These are phyloP conservation scores for Tolypocladium pustulatum DNA, from an alignment of 2,329 filamentous ascomycete species.

Conservation along the genomic window DNA sequence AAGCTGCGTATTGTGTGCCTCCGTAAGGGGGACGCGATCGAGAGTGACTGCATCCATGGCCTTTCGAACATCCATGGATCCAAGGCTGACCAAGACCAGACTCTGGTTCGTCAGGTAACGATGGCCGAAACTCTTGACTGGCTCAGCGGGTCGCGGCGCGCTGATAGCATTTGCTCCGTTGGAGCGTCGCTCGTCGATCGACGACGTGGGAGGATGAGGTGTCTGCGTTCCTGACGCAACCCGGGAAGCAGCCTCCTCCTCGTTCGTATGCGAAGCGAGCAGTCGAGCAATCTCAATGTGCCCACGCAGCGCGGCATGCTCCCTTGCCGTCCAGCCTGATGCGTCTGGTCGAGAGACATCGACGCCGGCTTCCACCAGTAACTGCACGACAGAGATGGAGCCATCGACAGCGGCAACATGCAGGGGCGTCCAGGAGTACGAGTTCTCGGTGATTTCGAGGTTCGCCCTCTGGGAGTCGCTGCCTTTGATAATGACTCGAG, in stretches of 20 bases:
- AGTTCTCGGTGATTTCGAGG: conserved; percentile 67
- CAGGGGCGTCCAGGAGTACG: conserved; percentile 90
- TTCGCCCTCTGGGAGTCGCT: conserved; percentile 61
- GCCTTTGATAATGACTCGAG: conserved; percentile 62
- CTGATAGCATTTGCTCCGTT: conserved; percentile 30
- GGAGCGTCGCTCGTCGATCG: conserved; percentile 50
- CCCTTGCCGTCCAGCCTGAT: conserved; percentile 88
- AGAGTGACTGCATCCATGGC: conserved; percentile 70
- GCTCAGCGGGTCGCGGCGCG: conserved; percentile 50
- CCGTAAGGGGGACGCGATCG: conserved; percentile 75
- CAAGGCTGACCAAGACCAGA: conserved; percentile 84
- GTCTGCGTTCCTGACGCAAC: conserved; percentile 9
- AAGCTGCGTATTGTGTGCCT: conserved; percentile 85
- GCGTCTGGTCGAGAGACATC: conserved; percentile 66
- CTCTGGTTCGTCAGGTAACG: conserved; percentile 83
- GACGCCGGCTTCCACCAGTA: conserved; percentile 69
- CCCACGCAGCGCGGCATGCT: conserved; percentile 84
- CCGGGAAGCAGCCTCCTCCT: conserved; percentile 17
- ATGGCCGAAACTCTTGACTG: conserved; percentile 92
- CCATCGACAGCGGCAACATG: conserved; percentile 90
- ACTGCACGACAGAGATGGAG: conserved; percentile 60
- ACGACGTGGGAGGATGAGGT: conserved; percentile 38
- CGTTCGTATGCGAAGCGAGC: conserved; percentile 42
- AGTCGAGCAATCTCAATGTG: conserved; percentile 71
- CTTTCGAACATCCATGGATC: conserved; percentile 90